Percentiles rank a stretch among this genome's conserved stretches.
Conservation (phyloP, 78 protist species). For the Dictyostelium intermedium region DNA sequence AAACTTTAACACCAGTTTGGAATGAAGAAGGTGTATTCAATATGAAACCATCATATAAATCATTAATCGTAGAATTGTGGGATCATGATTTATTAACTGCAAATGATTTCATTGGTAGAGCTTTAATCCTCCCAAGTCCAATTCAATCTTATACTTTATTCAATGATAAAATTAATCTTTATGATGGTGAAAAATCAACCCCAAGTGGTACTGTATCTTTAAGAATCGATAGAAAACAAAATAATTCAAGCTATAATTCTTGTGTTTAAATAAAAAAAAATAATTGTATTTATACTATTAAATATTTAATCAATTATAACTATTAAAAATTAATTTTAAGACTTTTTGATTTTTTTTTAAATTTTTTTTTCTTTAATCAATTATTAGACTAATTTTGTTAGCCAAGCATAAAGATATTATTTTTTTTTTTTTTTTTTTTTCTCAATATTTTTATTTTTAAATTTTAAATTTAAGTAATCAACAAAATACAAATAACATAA, state of each 20-base stretch:
- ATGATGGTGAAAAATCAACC: not conserved
- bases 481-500: too few species aligned
- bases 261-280: not conserved
- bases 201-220: not conserved
- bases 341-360: too few species aligned
- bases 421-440: too few species aligned
- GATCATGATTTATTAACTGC: slow-evolving; percentile 4
- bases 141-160: not conserved
- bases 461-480: not conserved
- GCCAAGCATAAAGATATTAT: too few species aligned
- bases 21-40: not conserved
- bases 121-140: not conserved
- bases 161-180: not conserved
- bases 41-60: not conserved
- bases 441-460: not conserved
- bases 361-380: too few species aligned
- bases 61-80: slow-evolving; percentile 17
- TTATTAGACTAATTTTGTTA: too few species aligned
- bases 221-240: not conserved
- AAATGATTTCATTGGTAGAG: slow-evolving; percentile 45
- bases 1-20: not conserved
- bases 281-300: too few species aligned
- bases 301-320: too few species aligned
- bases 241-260: not conserved
- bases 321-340: too few species aligned